Base-by-base conservation (phyloP, 2,329 filamentous ascomycete genomes). In the Rhinocladiella similis region DNA sequence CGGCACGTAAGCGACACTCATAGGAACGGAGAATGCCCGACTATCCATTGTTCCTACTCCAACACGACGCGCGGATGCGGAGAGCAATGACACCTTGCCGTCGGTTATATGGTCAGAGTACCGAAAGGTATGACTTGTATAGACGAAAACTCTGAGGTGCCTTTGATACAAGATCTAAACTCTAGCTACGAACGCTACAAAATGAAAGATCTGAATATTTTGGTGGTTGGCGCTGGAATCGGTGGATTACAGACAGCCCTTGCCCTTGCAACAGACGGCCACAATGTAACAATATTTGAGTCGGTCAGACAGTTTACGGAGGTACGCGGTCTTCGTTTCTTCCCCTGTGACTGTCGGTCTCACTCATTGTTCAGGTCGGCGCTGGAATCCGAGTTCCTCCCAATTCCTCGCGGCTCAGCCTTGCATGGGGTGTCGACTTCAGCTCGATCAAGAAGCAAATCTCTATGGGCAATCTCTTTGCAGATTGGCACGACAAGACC, bases 401-500 rank as follows among this genome's bases (percentile, higher is more conserved):
- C 13, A 67, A 68, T 51, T 60, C 62, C 2, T 61, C 57, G 9
- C 51, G 62, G 10, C 51, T 67, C 20, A 55, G 61, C 16, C 41
- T 36, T 16, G 42, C 41, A 19, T 63, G 50, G 54, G 63, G 56
- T 19, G 54, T 64, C 10, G 62, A 66, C 19, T 55, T 64, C 39
- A 20, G 42, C 35, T 49, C 39, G 3, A 55, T 63, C 29, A 67
- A 64, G 54, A 70, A 68, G 50, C 55, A 63, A 46, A 46, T 62
- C 12, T 68, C 67, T 1, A 54, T 47, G 14, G 67, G 69, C 16
- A 67, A 68, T 50, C 62, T 65, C 18, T 70, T 69, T 49, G 54
- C 67, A 6, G 67, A 69, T 55, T 69, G 66, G 66, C 66, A 68
- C 57, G 64, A 64, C 46, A 63, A 62, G 2, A 61, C 63, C 13